Percentiles rank a stretch among this genome's conserved stretches.
Conservation (phyloP, 1,284 basidiomycete genomes). For the Apiotrichum porosum region DNA sequence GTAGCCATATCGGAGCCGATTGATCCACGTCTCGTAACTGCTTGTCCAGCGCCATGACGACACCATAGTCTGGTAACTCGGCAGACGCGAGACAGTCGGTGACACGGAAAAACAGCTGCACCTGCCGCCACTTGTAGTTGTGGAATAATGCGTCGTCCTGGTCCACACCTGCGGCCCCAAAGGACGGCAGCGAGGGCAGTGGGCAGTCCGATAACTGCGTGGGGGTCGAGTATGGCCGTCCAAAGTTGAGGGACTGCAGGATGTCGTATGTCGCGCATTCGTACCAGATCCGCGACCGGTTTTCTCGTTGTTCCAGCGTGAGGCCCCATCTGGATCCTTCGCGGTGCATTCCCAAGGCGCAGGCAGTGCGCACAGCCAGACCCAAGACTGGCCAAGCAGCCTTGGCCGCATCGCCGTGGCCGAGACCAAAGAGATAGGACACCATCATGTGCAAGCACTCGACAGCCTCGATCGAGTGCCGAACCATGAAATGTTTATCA, state of each 20-base stretch:
- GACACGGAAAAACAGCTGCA: conserved; percentile 13
- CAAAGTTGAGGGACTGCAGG: conserved; percentile 27
- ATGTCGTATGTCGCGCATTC: conserved; percentile 22
- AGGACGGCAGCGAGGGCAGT: conserved; percentile 7
- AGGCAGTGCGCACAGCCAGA: conserved; percentile 12
- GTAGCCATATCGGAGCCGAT: conserved; percentile 17
- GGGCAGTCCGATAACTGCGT: conserved; percentile 17
- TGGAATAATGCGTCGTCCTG: conserved; percentile 19
- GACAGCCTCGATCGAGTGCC: conserved; percentile 17
- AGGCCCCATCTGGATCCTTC: conserved; percentile 23
- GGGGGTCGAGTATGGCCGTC: conserved; percentile 24
- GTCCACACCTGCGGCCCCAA: conserved; percentile 2
- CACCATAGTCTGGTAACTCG: conserved; percentile 19
- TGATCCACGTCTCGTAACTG: conserved; percentile 17
- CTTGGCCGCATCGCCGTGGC: conserved; percentile 13
- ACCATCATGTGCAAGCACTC: conserved; percentile 26
- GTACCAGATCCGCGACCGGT: conserved; percentile 17
- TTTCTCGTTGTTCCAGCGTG: conserved; percentile 13
- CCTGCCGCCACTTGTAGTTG: conserved; percentile 17
- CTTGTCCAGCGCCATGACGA: conserved; percentile 18
- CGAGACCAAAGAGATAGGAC: conserved; percentile 17
- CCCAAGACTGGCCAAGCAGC: conserved; percentile 23
- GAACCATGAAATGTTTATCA: conserved; percentile 19
- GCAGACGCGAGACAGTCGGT: conserved; percentile 19
- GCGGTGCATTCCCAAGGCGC: conserved; percentile 17